phyloP scores from a whole-genome alignment of 495 filamentous ascomycete genomes.

The Aspergillus campestris region DNA sequence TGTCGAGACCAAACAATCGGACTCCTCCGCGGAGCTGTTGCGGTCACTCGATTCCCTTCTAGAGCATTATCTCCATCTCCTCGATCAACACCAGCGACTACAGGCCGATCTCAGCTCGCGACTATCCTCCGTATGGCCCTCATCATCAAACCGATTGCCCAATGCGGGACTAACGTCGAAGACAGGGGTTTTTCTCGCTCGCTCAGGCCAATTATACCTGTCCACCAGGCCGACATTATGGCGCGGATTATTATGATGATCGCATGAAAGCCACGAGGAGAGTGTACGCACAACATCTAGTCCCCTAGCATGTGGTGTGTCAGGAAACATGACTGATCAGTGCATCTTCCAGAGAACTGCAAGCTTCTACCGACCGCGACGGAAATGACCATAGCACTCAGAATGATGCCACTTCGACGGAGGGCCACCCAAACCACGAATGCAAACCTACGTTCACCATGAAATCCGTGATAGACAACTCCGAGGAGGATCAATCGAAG shows the following conservation, averaged over 20 bases:
- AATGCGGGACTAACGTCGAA: conserved; percentile 7
- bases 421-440: no score
- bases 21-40: conserved; percentile 18
- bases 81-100: conserved; percentile 61
- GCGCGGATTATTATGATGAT: conserved; percentile 60
- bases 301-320: background rate
- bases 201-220: conserved; percentile 66
- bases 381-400: no score
- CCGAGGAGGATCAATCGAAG: no score
- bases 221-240: conserved; percentile 53
- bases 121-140: conserved; percentile 47
- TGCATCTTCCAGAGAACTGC: no score
- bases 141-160: background rate
- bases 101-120: conserved; percentile 44
- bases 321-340: no score
- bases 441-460: no score
- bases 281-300: conserved; percentile 24
- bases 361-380: no score
- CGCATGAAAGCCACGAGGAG: conserved; percentile 56
- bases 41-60: conserved; percentile 54
- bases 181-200: conserved; percentile 45
- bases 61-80: conserved; percentile 57
- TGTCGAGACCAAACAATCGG: conserved; percentile 11
- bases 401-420: no score
- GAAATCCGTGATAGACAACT: no score